A percentile compares a stretch with the other conserved stretches of the same genome.
These are phyloP conservation scores for Monilinia polystroma DNA, from an alignment of 2,329 filamentous ascomycete genomes.

Conservation along the genomic window DNA sequence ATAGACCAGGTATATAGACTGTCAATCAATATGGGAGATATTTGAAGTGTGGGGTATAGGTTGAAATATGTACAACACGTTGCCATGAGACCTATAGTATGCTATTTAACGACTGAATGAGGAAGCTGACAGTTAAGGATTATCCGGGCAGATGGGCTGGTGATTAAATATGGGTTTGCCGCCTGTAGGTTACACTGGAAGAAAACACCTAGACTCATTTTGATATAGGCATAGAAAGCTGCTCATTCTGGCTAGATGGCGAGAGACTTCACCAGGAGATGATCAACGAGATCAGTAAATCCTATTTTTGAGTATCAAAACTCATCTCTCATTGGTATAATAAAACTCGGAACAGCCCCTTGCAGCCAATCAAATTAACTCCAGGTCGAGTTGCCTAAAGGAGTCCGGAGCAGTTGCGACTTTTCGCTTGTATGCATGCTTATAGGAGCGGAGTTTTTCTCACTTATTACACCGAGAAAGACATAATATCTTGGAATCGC, in stretches of 20 bases:
- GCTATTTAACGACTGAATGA: constrained; percentile 5
- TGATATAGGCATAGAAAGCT: background rate
- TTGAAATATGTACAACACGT: constrained; percentile 6
- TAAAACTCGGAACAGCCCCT: background rate
- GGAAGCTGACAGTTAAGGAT: constrained; percentile 2
- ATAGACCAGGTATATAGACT: constrained; percentile 7
- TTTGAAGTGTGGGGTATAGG: constrained; percentile 7
- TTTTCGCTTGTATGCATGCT: constrained; percentile 9
- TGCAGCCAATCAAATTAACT: constrained; percentile 14
- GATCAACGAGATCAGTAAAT: background rate
- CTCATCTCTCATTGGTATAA: constrained; percentile 8
- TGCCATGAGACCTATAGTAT: background rate
- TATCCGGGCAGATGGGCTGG: background rate
- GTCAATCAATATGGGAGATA: constrained; percentile 1
- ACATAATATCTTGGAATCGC: background rate
- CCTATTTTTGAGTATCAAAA: background rate
- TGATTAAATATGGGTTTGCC: constrained; percentile 11
- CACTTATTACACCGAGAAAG: constrained; percentile 2
- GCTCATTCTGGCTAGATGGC: constrained; percentile 6
- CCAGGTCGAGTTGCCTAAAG: constrained; percentile 15
- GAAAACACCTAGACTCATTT: background rate
- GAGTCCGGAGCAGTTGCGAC: constrained; percentile 16
- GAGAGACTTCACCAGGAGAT: background rate
- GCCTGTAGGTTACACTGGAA: background rate
- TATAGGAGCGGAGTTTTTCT: constrained; percentile 12